phyloP scores from a whole-genome alignment of 768 basidiomycete genomes.

The Serendipita sp. region DNA sequence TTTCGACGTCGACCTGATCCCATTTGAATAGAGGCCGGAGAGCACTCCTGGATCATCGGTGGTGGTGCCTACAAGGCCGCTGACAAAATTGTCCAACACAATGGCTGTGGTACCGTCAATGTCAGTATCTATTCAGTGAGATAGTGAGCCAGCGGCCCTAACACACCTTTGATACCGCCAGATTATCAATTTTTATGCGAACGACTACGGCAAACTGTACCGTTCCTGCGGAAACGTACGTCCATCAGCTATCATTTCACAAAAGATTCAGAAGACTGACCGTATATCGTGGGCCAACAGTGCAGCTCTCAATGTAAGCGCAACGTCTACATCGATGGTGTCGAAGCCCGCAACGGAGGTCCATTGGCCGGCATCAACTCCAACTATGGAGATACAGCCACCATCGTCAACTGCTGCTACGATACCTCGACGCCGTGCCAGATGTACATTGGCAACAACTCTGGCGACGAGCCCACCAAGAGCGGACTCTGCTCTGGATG shows the following conservation, averaged over 20 bases:
- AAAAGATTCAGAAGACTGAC: background rate
- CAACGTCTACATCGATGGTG: background rate
- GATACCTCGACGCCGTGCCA: background rate
- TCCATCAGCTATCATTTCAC: background rate
- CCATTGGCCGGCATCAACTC: background rate
- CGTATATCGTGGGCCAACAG: background rate
- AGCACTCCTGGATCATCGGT: background rate
- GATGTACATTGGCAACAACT: background rate
- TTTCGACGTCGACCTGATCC: background rate
- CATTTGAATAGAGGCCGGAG: background rate
- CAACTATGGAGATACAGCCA: background rate
- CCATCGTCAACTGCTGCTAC: background rate
- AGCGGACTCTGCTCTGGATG: background rate
- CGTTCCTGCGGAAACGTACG: background rate
- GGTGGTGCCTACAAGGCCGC: no score
- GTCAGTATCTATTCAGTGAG: no score
- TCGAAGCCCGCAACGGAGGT: background rate
- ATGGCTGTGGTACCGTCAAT: background rate
- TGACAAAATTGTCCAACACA: background rate
- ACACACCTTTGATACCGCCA: background rate
- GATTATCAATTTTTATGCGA: background rate
- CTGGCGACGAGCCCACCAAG: background rate
- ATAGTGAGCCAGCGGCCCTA: background rate
- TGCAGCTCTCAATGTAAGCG: no score
- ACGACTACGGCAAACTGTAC: no score